phyloP scores from a whole-genome alignment of 805 yeast genomes.

The Blastobotrys peoriensis region DNA sequence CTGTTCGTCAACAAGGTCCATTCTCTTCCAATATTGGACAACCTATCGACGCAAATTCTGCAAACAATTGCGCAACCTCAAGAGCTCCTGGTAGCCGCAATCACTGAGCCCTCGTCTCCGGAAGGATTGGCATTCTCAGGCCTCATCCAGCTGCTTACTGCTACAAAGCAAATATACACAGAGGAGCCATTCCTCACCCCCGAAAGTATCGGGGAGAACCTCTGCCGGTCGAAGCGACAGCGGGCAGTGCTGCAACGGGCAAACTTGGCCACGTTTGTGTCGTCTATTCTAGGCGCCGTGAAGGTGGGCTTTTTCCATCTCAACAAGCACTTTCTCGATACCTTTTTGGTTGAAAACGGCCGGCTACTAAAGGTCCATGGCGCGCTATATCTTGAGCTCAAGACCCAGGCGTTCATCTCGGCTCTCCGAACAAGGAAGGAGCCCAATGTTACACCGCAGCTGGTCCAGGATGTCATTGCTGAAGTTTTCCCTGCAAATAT shows the following conservation, averaged over 20 bases:
- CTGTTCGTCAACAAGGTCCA: neutral
- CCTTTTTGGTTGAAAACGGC: slow-evolving; percentile 70
- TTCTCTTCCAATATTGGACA: slow-evolving; percentile 64
- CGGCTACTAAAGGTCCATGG: slow-evolving; percentile 77
- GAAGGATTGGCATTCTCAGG: slow-evolving; percentile 55
- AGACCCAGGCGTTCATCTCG: slow-evolving; percentile 92
- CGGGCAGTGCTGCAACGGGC: slow-evolving; percentile 69
- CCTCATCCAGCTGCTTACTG: slow-evolving; percentile 69
- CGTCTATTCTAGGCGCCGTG: slow-evolving; percentile 79
- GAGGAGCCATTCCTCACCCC: slow-evolving; percentile 62
- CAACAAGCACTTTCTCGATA: slow-evolving; percentile 77
- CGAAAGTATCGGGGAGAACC: slow-evolving; percentile 46
- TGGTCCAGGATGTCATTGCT: slow-evolving; percentile 52
- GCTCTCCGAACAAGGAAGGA: slow-evolving; percentile 61
- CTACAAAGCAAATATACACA: slow-evolving; percentile 61
- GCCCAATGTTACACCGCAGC: slow-evolving; percentile 31
- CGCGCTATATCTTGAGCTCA: slow-evolving; percentile 71
- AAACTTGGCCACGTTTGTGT: slow-evolving; percentile 78
- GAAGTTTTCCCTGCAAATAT: slow-evolving; percentile 68
- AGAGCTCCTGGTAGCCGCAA: slow-evolving; percentile 65
- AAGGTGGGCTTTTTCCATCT: slow-evolving; percentile 84
- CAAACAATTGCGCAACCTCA: slow-evolving; percentile 64
- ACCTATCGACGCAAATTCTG: slow-evolving; percentile 72
- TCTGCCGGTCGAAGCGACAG: slow-evolving; percentile 28
- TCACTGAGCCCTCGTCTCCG: slow-evolving; percentile 59